Percentiles rank a stretch among this genome's conserved stretches.
These are phyloP conservation scores for Phialophora macrospora DNA, from an alignment of 2,329 filamentous ascomycete species.

Conservation along the genomic window DNA sequence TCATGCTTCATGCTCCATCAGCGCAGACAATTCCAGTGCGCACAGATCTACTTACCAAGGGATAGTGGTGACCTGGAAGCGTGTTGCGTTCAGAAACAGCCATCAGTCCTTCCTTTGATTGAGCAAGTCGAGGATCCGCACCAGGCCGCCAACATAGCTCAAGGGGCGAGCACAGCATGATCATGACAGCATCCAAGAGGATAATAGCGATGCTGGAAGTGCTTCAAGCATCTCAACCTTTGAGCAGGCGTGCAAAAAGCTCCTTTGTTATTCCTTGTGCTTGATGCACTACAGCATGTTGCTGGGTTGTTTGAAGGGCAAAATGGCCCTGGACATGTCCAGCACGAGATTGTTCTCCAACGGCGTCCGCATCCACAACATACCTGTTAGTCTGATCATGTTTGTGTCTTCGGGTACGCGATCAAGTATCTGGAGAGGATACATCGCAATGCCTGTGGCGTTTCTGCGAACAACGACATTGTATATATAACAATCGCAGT, in stretches of 20 bases:
- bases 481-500: neutral
- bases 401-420: neutral
- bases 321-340: neutral
- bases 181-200: neutral
- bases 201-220: neutral
- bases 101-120: neutral
- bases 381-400: neutral
- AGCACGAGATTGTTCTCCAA: neutral
- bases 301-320: neutral
- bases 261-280: neutral
- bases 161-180: neutral
- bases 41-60: neutral
- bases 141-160: neutral
- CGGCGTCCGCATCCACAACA: neutral
- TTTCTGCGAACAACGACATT: neutral
- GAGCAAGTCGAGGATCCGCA: neutral
- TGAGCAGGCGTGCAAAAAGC: neutral
- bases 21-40: no score
- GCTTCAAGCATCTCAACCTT: neutral
- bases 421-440: neutral
- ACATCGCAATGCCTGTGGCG: neutral
- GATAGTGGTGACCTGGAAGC: neutral
- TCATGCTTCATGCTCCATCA: neutral
- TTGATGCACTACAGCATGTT: neutral
- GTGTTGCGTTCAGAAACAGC: neutral